phyloP scores from a whole-genome alignment of 2,329 filamentous ascomycete species.

The Pestalotiopsis sp. region DNA sequence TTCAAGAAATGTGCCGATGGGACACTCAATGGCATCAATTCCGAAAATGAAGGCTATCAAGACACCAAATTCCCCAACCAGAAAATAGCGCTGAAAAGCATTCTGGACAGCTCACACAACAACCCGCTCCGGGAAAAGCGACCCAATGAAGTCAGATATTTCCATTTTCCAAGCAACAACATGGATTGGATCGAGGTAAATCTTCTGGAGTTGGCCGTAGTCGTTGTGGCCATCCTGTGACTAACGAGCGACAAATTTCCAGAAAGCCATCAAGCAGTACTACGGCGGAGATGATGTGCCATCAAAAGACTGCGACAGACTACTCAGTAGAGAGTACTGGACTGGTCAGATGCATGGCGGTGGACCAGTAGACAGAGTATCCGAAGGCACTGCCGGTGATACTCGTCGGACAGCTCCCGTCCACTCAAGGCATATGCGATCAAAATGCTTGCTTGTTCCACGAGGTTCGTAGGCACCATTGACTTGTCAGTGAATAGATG shows the following conservation, averaged over 20 bases:
- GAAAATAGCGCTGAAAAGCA: slow-evolving; percentile 3
- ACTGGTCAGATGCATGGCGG: slow-evolving; percentile 14
- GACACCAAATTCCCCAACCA: slow-evolving; percentile 9
- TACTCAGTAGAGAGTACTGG: slow-evolving; percentile 13
- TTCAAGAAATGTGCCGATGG: background rate
- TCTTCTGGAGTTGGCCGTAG: no score
- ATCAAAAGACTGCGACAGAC: background rate
- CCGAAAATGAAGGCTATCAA: background rate
- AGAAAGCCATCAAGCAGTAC: slow-evolving; percentile 13
- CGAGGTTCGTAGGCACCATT: slow-evolving; percentile 2
- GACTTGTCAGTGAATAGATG: background rate
- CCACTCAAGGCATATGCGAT: slow-evolving; percentile 14
- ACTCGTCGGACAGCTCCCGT: background rate
- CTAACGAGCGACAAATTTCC: background rate
- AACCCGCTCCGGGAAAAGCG: slow-evolving; percentile 6
- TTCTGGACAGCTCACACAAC: background rate
- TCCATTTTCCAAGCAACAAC: slow-evolving; percentile 15
- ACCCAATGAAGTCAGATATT: slow-evolving; percentile 10
- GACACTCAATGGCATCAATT: background rate
- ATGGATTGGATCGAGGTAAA: slow-evolving; percentile 15
- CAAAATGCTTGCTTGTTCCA: slow-evolving; percentile 11
- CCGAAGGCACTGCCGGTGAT: background rate
- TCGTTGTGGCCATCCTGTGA: no score
- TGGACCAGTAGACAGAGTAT: background rate
- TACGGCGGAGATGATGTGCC: background rate